Percentiles rank a stretch among this genome's conserved stretches.
These are phyloP conservation scores for Drechslerella stenobrocha DNA, from an alignment of 2,329 filamentous ascomycete species.

Conservation along the genomic window DNA sequence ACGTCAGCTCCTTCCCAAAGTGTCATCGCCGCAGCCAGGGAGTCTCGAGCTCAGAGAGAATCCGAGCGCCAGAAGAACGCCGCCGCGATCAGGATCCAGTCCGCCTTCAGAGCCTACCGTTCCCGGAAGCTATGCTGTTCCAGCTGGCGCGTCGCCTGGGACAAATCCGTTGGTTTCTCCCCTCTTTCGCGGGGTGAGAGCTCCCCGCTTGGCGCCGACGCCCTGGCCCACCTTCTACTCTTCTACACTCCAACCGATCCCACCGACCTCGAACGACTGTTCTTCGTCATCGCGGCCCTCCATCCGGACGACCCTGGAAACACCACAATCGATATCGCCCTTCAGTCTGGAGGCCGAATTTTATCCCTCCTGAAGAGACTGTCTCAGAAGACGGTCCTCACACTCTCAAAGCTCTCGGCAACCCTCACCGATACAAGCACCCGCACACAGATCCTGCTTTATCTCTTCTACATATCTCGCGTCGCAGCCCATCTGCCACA, in stretches of 20 bases:
- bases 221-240: slow-evolving; percentile 27
- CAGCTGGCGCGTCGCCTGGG: slow-evolving; percentile 16
- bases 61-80: slow-evolving; percentile 23
- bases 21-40: slow-evolving; percentile 14
- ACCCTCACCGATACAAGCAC: not conserved
- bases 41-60: slow-evolving; percentile 35
- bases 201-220: not conserved
- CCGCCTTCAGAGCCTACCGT: slow-evolving; percentile 24
- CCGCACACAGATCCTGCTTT: not conserved
- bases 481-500: slow-evolving; percentile 10
- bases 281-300: slow-evolving; percentile 11
- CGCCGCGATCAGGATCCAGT: slow-evolving; percentile 32
- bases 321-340: slow-evolving; percentile 1
- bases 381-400: slow-evolving; percentile 7
- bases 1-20: not conserved
- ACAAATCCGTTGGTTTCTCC: slow-evolving; percentile 18
- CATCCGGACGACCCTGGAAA: slow-evolving; percentile 4
- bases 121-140: slow-evolving; percentile 4
- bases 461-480: slow-evolving; percentile 24
- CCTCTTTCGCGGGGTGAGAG: not conserved
- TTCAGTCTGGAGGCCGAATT: slow-evolving; percentile 6
- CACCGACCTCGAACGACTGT: slow-evolving; percentile 18
- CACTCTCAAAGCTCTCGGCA: slow-evolving; percentile 10
- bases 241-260: slow-evolving; percentile 19
- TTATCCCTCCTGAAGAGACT: slow-evolving; percentile 15